Conservation (phyloP, 73 alveolate genomes). For the Paramecium caudatum region DNA sequence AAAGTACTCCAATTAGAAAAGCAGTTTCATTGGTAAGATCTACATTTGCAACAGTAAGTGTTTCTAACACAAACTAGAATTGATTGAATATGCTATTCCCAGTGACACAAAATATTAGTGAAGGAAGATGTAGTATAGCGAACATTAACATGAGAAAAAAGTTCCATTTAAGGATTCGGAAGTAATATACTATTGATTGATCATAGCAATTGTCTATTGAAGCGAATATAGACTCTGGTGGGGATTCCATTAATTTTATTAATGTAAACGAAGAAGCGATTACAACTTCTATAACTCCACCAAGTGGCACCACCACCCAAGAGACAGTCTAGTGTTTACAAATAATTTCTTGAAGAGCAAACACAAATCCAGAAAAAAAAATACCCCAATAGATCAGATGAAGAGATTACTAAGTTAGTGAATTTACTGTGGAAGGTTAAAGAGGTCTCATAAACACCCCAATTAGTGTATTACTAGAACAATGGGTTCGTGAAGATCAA, state of each 20-base stretch:
- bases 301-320: constrained; percentile 19
- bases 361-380: neutral
- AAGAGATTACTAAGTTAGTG: constrained; percentile 24
- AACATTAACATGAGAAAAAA: constrained; percentile 13
- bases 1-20: constrained; percentile 9
- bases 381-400: constrained; percentile 37
- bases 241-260: constrained; percentile 26
- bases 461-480: constrained; percentile 10
- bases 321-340: neutral
- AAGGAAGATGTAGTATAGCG: neutral
- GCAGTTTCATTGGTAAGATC: neutral
- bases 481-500: constrained; percentile 53
- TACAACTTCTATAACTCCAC: neutral
- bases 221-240: constrained; percentile 57
- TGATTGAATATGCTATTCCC: constrained; percentile 25
- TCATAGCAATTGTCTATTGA: constrained; percentile 29
- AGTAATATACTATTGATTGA: constrained; percentile 30
- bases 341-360: neutral
- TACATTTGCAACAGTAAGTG: constrained; percentile 18
- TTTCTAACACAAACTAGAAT: neutral
- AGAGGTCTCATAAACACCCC: neutral
- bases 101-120: constrained; percentile 15
- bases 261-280: constrained; percentile 21
- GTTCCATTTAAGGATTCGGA: constrained; percentile 39
- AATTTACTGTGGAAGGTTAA: constrained; percentile 62